Base-by-base conservation (phyloP, 2,329 filamentous ascomycete genomes). In the Fusarium euwallaceae region DNA sequence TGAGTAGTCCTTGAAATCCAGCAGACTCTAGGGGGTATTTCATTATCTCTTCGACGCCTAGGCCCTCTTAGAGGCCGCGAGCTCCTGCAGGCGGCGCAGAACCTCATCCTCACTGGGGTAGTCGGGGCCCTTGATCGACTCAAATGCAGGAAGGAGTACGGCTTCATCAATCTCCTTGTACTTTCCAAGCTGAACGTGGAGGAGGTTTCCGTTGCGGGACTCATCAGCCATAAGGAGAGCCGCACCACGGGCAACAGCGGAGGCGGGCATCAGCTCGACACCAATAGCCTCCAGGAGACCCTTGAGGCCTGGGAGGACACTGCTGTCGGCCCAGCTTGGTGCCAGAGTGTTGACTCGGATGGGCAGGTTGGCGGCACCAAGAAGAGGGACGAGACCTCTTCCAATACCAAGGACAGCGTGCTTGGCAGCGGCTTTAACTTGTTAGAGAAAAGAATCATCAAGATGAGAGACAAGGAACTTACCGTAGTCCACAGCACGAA, bases 261-360 rank as follows among this genome's bases (percentile, higher is more conserved):
- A 81, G 0, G 88, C 79, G 0, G 82, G 71, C 78, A 91, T 89
- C 0, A 85, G 74, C 16, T 82, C 80, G 41, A 85, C 80, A 0
- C 84, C 82, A 7, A 85, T 79, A 11, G 73, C 73, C n/a, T 81
- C 80, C 70, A 88, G 80, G 20, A 86, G 22, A 0, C 66, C 75
- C 36, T 80, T 80, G 6, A 84, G 55, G 22, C 76, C 73, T 0
- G 87, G 84, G 2, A 90, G 78, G 1, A 90, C 82, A 14, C 81
- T 84, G 17, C 87, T 88, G 4, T 83, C 80, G 0, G 89, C 90
- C 88, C 88, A 91, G 34, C 83, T 86, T 2, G 89, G 88, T 1
- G 87, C 85, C 22, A 91, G 80, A 7, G 83, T 85, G 81, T 92
- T 92, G 61, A 91, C 78, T 16, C 89, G 87, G 51, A 91, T 86